These are phyloP conservation scores for Microcyclospora tardicrescens DNA, from an alignment of 2,329 filamentous ascomycete species.

Conservation along the genomic window DNA sequence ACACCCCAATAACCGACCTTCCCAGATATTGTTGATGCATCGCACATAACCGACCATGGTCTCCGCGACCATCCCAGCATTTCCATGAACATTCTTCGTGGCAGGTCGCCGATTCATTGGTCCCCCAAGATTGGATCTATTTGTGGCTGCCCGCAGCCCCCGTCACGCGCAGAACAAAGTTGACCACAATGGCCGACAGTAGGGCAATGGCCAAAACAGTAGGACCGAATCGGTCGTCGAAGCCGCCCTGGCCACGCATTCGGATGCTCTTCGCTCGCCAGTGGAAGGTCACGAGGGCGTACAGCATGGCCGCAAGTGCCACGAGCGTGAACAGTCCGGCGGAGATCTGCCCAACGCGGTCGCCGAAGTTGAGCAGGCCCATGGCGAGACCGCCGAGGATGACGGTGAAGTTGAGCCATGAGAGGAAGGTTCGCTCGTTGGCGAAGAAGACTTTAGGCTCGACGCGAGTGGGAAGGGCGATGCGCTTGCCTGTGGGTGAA, in stretches of 20 bases:
- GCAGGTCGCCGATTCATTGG: too few species aligned
- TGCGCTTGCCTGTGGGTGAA: conserved; percentile 67
- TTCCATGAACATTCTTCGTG: too few species aligned
- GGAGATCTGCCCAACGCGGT: conserved; percentile 84
- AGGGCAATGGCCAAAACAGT: conserved; percentile 80
- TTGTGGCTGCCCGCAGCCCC: conserved; percentile 12
- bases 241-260: conserved; percentile 81
- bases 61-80: too few species aligned
- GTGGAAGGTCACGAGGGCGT: conserved; percentile 89
- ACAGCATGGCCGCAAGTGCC: conserved; percentile 88
- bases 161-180: conserved; percentile 71
- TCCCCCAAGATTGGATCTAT: conserved; percentile 1
- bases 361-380: conserved; percentile 95
- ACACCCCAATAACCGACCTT: too few species aligned
- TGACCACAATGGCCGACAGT: conserved; percentile 80
- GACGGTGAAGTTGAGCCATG: conserved; percentile 99
- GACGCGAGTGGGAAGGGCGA: conserved; percentile 92
- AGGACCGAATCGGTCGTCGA: conserved; percentile 90
- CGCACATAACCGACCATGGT: too few species aligned
- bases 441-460: conserved; percentile 99
- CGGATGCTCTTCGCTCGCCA: conserved; percentile 92
- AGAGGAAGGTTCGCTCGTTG: conserved; percentile 97
- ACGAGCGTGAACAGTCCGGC: conserved; percentile 89
- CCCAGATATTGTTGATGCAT: too few species aligned
- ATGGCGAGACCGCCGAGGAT: conserved; percentile 93